Evolutionary conservation across 345 rosid species (phyloP).

Genomic region (Lagerstroemia speciosa): DNA sequence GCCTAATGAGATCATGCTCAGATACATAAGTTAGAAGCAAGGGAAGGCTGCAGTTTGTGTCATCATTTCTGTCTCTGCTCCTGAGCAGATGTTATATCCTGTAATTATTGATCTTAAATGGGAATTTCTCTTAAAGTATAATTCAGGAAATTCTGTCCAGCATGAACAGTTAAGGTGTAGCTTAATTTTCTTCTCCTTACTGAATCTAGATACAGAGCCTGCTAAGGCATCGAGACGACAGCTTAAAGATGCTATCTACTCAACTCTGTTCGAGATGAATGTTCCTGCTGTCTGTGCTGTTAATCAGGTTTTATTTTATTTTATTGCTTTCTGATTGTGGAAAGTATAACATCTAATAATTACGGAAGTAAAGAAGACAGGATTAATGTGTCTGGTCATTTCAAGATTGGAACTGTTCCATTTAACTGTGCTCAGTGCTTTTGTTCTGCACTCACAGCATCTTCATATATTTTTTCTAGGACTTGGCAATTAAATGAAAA

Average conservation of each 20-base stretch:
- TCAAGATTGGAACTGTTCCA: background rate
- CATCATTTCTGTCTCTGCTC: background rate
- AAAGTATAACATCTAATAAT: background rate
- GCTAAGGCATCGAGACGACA: slow-evolving; percentile 90
- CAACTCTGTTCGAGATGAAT: slow-evolving; percentile 78
- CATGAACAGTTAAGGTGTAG: background rate
- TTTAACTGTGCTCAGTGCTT: background rate
- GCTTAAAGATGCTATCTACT: slow-evolving; percentile 66
- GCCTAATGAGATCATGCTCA: background rate
- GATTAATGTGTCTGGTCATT: background rate
- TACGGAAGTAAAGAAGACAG: background rate
- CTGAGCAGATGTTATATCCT: background rate
- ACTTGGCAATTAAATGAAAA: background rate
- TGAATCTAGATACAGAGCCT: slow-evolving; percentile 65
- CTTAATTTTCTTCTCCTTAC: background rate
- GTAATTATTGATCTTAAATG: background rate
- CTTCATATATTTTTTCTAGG: background rate
- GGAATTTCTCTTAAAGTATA: background rate
- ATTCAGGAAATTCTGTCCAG: background rate
- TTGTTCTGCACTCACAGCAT: background rate
- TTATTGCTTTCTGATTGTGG: slow-evolving; percentile 1
- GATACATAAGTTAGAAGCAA: too few species aligned
- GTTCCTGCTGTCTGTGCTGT: slow-evolving; percentile 88
- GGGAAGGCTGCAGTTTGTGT: too few species aligned
- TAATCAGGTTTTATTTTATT: slow-evolving; percentile 50